phyloP scores from a whole-genome alignment of 129 eudicot genomes.

The Centella asiatica region DNA sequence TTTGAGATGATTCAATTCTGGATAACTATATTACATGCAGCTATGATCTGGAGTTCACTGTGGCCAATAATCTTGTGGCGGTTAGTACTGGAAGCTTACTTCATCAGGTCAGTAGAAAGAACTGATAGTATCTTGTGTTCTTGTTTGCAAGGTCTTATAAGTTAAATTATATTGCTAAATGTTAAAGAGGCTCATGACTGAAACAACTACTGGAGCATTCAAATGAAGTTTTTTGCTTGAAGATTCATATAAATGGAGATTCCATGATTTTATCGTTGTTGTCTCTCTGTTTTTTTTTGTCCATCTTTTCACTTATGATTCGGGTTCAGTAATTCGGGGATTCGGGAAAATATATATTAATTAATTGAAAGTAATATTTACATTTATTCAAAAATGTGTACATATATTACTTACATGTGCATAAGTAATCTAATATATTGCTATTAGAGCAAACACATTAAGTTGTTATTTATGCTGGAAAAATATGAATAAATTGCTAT shows the following conservation, averaged over 20 bases:
- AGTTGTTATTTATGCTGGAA: too few relatives aligned
- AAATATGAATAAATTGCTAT: too few relatives aligned
- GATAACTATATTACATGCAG: conserved; percentile 28
- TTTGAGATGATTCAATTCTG: neutral
- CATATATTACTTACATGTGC: too few relatives aligned
- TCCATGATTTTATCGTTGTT: neutral
- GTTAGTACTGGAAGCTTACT: conserved; percentile 85
- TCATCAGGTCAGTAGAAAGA: conserved; percentile 65
- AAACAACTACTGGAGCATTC: neutral
- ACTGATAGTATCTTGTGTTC: conserved; percentile 5
- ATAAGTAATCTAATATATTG: too few relatives aligned
- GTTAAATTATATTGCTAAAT: neutral
- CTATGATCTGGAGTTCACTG: conserved; percentile 93
- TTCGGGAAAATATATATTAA: too few relatives aligned
- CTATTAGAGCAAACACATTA: too few relatives aligned
- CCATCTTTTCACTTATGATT: too few relatives aligned
- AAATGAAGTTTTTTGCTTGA: neutral
- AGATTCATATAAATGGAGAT: neutral
- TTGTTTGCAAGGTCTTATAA: conserved; percentile 11
- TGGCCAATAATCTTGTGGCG: conserved; percentile 75
- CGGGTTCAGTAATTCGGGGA: too few relatives aligned
- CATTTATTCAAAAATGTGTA: too few relatives aligned
- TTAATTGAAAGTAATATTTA: too few relatives aligned
- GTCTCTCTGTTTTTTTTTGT: too few relatives aligned
- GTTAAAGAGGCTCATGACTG: neutral